Evolutionary conservation across 192 early-diverging fungal genomes (phyloP), one percentile per base, ranked within the genome.

Genomic region (Backusella mclennaniae): DNA sequence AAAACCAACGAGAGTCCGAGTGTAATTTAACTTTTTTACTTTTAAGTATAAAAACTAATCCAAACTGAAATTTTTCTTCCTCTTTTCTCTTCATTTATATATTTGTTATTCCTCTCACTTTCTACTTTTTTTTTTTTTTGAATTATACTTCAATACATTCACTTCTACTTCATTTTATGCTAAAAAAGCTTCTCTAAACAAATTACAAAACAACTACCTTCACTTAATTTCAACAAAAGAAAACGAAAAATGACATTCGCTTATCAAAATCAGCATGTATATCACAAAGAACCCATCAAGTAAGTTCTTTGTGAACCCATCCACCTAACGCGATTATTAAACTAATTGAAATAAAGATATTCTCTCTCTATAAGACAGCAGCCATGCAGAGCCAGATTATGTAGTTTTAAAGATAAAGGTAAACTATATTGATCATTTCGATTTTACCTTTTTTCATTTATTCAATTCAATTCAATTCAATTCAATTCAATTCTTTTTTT

Each of bases 361-460:
- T 46, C 29, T 46, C 70, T 72, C 31, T 39, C 44, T 19, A 6
- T 72, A 42, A 39, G 44, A 29, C 70, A 72, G 33, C 70, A 72
- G 6, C 70, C 70, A 11, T 42, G 23, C 26, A 72, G 44, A 33
- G 70, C 70, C 15, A 72, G 70, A 46, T 26, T 72, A 49, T 72
- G 70, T 52, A 72, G 70, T 19, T 72, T 72, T 44, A 72, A 72
- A 72, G 70, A 72, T 19, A 72, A 72, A 72, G 70, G 70, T 72
- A 71, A 38, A 69, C 33, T 39, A 3, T 7, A 39, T 39, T 39
- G 7, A 12, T 12, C 8, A 39, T 3, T 39, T 39, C 38, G 35
- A 41, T 38, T 11, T 2, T n/a, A 1, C 19, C 11, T 31, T 33
- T 33, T 35, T 33, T 33, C 33, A 35, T 19, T 33, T 35, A 67